phyloP scores from a whole-genome alignment of 106 monocot genomes.

The Cymbidium sinense region DNA sequence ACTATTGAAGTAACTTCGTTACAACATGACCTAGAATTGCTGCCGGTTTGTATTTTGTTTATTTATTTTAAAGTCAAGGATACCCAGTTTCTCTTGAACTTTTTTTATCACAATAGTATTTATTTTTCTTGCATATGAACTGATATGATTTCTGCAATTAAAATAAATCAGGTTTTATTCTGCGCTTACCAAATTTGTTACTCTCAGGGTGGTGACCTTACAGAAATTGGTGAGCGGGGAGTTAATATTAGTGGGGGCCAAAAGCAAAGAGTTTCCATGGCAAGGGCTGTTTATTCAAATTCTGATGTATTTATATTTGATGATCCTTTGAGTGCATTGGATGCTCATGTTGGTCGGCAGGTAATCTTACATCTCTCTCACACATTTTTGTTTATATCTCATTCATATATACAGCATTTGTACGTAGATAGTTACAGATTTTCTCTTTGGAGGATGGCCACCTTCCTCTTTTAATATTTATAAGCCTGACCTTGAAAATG shows the following conservation, averaged over 20 bases:
- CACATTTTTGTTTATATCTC: not conserved
- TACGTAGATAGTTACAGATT: not conserved
- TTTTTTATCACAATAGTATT: not conserved
- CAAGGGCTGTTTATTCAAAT: slow-evolving; percentile 93
- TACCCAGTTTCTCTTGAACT: not conserved
- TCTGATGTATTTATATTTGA: slow-evolving; percentile 99
- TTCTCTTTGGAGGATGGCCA: not conserved
- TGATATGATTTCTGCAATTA: slow-evolving; percentile 1
- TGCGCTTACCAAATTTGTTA: not conserved
- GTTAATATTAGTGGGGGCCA: slow-evolving; percentile 99
- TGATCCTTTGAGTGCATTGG: slow-evolving; percentile 97
- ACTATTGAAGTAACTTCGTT: slow-evolving; percentile 80
- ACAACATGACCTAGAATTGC: slow-evolving; percentile 81
- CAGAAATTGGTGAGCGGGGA: slow-evolving; percentile 99
- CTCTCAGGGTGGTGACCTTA: slow-evolving; percentile 90
- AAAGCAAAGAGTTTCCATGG: slow-evolving; percentile 99
- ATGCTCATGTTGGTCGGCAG: slow-evolving; percentile 99
- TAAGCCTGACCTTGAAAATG: not conserved
- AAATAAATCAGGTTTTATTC: not conserved
- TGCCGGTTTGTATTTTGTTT: slow-evolving; percentile 54
- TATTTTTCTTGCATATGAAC: not conserved
- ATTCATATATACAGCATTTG: not conserved
- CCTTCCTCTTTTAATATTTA: not conserved
- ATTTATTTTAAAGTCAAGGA: not conserved
- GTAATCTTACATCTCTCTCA: slow-evolving; percentile 23